Conservation (phyloP, 2,329 filamentous ascomycete genomes). For the Tolypocladium album region DNA sequence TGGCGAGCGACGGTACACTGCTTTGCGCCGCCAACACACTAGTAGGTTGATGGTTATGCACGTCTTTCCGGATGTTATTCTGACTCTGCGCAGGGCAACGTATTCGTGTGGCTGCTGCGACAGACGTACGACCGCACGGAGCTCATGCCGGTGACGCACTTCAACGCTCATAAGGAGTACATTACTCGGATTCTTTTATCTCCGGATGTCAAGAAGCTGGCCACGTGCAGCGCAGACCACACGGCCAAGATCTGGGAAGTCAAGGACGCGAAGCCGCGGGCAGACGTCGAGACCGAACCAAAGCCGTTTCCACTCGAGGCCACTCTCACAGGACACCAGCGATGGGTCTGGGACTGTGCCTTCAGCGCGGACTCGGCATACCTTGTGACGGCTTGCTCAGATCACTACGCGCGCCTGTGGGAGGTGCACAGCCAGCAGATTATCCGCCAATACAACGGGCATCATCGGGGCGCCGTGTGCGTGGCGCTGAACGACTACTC, state of each 20-base stretch:
- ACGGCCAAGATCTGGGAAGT: slow-evolving; percentile 95
- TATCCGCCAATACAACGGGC: slow-evolving; percentile 90
- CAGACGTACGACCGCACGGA: slow-evolving; percentile 74
- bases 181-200: slow-evolving; percentile 87
- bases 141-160: slow-evolving; percentile 77
- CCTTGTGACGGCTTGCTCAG: slow-evolving; percentile 83
- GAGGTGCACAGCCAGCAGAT: slow-evolving; percentile 79
- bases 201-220: slow-evolving; percentile 86
- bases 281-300: slow-evolving; percentile 23
- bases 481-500: slow-evolving; percentile 86
- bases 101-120: slow-evolving; percentile 93
- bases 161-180: slow-evolving; percentile 84
- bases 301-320: slow-evolving; percentile 72
- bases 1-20: slow-evolving; percentile 86
- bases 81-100: slow-evolving; percentile 58
- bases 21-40: slow-evolving; percentile 89
- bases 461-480: slow-evolving; percentile 84
- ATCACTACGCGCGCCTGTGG: slow-evolving; percentile 89
- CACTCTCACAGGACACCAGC: slow-evolving; percentile 79
- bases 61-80: neutral
- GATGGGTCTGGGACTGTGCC: slow-evolving; percentile 96
- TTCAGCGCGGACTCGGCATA: slow-evolving; percentile 92
- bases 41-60: slow-evolving; percentile 33
- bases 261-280: slow-evolving; percentile 49
- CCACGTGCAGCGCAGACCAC: slow-evolving; percentile 89